Conservation (phyloP, 2,329 filamentous ascomycete species). For the Sclerotinia glacialis region DNA sequence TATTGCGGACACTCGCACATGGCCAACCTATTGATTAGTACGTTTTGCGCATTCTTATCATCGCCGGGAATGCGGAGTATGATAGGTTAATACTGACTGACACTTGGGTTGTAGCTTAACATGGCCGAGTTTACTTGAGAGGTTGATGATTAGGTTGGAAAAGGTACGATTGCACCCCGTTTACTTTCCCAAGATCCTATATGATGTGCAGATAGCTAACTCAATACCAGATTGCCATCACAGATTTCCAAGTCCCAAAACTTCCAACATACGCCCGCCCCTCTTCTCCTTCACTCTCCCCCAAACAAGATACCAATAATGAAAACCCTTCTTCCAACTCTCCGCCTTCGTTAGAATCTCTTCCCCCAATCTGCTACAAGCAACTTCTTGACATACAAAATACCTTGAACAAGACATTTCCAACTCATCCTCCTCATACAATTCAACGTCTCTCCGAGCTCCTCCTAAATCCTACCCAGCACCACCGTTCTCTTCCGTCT, state of each 20-base stretch:
- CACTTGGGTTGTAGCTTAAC: conserved; percentile 38
- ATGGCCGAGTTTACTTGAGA: conserved; percentile 43
- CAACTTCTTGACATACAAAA: conserved; percentile 55
- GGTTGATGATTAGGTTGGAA: conserved; percentile 42
- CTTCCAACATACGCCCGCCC: conserved; percentile 42
- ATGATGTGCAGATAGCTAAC: background rate
- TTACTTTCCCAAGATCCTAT: background rate
- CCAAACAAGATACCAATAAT: conserved; percentile 23
- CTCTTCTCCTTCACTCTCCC: conserved; percentile 48
- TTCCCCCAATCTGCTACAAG: conserved; percentile 9
- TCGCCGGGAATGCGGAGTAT: background rate
- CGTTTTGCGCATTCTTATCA: conserved; percentile 34
- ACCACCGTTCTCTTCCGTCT: conserved; percentile 78
- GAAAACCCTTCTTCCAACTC: conserved; percentile 46
- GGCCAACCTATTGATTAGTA: conserved; percentile 57
- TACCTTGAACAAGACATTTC: conserved; percentile 65
- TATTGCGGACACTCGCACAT: conserved; percentile 45
- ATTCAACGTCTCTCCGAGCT: conserved; percentile 90
- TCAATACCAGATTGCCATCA: conserved; percentile 49
- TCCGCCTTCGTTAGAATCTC: conserved; percentile 3
- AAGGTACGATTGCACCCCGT: conserved; percentile 29
- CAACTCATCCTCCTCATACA: conserved; percentile 79
- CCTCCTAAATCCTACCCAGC: conserved; percentile 67
- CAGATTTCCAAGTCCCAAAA: conserved; percentile 59
- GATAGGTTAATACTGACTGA: background rate